phyloP scores from a whole-genome alignment of 495 filamentous ascomycete genomes.

The Mycothermus thermophilus region DNA sequence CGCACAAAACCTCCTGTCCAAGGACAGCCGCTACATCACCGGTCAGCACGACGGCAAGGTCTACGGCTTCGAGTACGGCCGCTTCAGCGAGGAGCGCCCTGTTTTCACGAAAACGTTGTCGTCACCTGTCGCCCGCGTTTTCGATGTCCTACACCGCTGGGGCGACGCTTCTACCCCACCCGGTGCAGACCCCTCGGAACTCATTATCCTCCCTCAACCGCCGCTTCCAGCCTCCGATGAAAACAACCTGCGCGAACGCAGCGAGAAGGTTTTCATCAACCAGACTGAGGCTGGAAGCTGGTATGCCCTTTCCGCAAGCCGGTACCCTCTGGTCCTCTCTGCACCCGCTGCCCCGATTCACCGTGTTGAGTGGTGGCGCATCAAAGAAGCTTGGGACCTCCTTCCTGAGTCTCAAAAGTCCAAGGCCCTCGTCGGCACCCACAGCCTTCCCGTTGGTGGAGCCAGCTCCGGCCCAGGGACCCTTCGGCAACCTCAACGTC shows the following conservation, averaged over 20 bases:
- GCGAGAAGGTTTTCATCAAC: slow-evolving; percentile 69
- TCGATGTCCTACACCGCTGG: slow-evolving; percentile 69
- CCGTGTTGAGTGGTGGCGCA: slow-evolving; percentile 40
- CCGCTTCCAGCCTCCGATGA: slow-evolving; percentile 47
- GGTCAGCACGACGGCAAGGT: slow-evolving; percentile 77
- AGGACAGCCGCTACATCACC: slow-evolving; percentile 82
- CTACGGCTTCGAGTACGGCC: slow-evolving; percentile 60
- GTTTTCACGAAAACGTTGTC: slow-evolving; percentile 51
- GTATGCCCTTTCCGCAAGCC: slow-evolving; percentile 84
- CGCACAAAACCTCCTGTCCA: slow-evolving; percentile 60
- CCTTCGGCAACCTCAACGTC: background rate
- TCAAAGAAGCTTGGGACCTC: slow-evolving; percentile 18
- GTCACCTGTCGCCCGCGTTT: slow-evolving; percentile 78
- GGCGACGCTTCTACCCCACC: slow-evolving; percentile 41
- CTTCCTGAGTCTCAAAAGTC: slow-evolving; percentile 22
- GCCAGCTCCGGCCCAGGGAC: slow-evolving; percentile 7
- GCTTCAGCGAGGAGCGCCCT: slow-evolving; percentile 19
- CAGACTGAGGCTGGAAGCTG: slow-evolving; percentile 72
- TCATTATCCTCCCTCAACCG: slow-evolving; percentile 81
- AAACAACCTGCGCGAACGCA: slow-evolving; percentile 40
- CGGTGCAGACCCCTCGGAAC: slow-evolving; percentile 41
- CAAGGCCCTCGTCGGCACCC: slow-evolving; percentile 33
- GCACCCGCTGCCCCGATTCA: slow-evolving; percentile 54
- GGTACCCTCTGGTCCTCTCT: slow-evolving; percentile 72
- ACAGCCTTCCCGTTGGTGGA: slow-evolving; percentile 31